phyloP scores from a whole-genome alignment of 805 yeast species.

The Sugiyamaella americana region DNA sequence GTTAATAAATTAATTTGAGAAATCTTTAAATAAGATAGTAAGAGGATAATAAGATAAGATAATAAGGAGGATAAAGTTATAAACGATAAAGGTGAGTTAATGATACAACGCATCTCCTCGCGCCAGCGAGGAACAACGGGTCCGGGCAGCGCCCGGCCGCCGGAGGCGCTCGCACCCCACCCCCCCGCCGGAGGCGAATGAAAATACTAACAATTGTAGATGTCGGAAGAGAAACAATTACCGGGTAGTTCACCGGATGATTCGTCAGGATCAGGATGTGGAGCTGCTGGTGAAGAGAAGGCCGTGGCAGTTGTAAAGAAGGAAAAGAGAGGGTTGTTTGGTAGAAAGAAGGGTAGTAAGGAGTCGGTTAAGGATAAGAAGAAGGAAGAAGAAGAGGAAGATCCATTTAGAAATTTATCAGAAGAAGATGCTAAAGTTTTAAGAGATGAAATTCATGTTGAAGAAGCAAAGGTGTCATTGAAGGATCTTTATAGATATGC shows the following conservation, averaged over 20 bases:
- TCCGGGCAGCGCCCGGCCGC: too few relatives aligned
- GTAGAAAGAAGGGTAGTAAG: constrained; percentile 1
- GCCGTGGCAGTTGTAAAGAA: not conserved
- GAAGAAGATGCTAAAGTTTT: constrained; percentile 30
- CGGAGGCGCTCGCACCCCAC: too few relatives aligned
- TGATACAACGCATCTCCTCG: too few relatives aligned
- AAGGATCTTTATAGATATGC: constrained; percentile 34
- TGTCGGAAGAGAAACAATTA: not conserved
- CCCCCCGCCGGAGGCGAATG: too few relatives aligned
- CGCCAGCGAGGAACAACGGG: too few relatives aligned
- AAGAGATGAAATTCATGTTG: constrained; percentile 29
- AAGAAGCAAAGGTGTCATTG: constrained; percentile 22
- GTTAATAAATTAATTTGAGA: too few relatives aligned
- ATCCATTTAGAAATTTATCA: constrained; percentile 27
- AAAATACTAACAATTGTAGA: not conserved
- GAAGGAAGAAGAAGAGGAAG: constrained; percentile 15
- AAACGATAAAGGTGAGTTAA: too few relatives aligned
- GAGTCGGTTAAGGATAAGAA: not conserved
- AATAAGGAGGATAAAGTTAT: too few relatives aligned
- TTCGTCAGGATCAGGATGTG: not conserved
- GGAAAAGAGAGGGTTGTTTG: not conserved
- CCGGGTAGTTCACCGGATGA: not conserved
- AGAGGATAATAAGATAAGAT: too few relatives aligned
- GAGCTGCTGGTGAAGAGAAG: not conserved
- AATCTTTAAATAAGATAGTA: too few relatives aligned